phyloP scores from a whole-genome alignment of 2,329 filamentous ascomycete genomes.

The Monilinia fructicola region DNA sequence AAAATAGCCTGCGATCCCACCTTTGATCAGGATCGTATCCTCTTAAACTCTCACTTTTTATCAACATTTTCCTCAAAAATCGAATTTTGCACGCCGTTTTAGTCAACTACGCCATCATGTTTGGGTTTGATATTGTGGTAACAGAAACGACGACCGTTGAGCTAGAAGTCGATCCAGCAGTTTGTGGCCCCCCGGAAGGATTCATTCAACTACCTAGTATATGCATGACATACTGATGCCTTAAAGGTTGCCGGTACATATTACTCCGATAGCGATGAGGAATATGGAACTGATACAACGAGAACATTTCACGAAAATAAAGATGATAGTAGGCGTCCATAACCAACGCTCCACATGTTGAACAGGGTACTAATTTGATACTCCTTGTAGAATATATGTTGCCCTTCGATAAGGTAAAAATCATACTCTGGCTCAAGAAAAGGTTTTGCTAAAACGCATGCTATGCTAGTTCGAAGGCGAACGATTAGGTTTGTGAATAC shows the following conservation, averaged over 20 bases:
- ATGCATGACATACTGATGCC: constrained; percentile 3
- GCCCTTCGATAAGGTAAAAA: constrained; percentile 33
- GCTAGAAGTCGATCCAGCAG: constrained; percentile 17
- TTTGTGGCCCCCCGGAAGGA: neutral
- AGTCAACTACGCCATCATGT: constrained; percentile 10
- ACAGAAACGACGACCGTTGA: constrained; percentile 19
- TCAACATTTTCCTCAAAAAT: neutral
- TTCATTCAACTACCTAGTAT: neutral
- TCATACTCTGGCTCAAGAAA: neutral
- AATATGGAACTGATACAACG: constrained; percentile 43
- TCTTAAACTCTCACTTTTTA: constrained; percentile 7
- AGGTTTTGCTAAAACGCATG: neutral
- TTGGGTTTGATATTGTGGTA: constrained; percentile 15
- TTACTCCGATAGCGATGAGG: constrained; percentile 38
- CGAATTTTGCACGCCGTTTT: neutral
- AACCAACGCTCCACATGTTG: neutral
- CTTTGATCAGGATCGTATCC: constrained; percentile 5
- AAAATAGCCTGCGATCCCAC: constrained; percentile 15
- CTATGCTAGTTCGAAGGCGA: constrained; percentile 22
- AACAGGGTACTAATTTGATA: neutral
- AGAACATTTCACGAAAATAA: constrained; percentile 49
- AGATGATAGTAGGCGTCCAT: constrained; percentile 40
- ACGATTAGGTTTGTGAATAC: constrained; percentile 22
- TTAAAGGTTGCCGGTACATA: constrained; percentile 11
- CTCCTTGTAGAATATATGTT: constrained; percentile 33